phyloP scores from a whole-genome alignment of 2,329 filamentous ascomycete species.

The Aspergillus terreus region DNA sequence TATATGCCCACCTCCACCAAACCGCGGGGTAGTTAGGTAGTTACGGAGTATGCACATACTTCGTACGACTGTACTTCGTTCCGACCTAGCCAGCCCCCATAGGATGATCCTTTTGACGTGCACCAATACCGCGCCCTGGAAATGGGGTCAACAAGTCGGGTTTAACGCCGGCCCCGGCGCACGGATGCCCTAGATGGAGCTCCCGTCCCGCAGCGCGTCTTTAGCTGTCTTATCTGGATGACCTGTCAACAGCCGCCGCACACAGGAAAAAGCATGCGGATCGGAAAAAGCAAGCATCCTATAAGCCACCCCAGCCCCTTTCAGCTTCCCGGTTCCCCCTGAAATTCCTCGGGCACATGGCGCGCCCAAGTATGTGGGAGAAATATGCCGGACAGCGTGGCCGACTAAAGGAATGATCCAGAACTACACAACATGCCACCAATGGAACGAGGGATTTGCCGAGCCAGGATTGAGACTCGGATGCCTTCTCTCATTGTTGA shows the following conservation, averaged over 20 bases:
- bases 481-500: too few relatives aligned
- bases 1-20: too few relatives aligned
- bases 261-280: neutral
- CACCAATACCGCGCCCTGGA: neutral
- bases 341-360: neutral
- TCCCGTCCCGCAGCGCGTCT: neutral
- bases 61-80: neutral
- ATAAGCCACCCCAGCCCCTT: too few relatives aligned
- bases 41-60: too few relatives aligned
- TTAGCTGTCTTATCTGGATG: neutral
- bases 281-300: neutral
- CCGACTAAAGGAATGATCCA: too few relatives aligned
- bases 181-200: neutral
- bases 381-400: conserved; percentile 1
- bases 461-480: too few relatives aligned
- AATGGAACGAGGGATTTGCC: too few relatives aligned
- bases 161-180: neutral
- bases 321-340: too few relatives aligned
- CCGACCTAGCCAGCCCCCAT: neutral
- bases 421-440: neutral
- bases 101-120: neutral
- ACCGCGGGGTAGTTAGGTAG: too few relatives aligned
- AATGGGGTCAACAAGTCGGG: conserved; percentile 2
- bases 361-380: neutral
- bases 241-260: neutral